Base-by-base conservation (phyloP, 2,329 filamentous ascomycete species). In the Pestalotiopsis sp. region DNA sequence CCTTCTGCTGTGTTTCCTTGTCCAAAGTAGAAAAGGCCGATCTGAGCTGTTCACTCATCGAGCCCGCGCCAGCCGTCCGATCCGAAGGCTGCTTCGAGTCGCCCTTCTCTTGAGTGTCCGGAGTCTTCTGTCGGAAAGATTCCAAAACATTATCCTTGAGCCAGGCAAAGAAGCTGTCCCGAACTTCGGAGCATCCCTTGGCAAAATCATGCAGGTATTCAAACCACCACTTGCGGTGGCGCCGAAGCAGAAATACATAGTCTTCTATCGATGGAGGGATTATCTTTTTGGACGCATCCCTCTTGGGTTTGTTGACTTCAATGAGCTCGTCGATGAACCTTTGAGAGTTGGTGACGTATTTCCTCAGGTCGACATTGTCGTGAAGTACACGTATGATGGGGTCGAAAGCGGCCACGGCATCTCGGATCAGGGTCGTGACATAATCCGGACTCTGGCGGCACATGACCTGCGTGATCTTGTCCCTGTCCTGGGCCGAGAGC, bases 361-460 rank as follows among this genome's bases (percentile, higher is more conserved):
- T 89, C 41, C 88, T 88, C 5, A 95, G 84, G 74, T 95, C 91
- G 27, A 94, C 86, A 2, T 87, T 87, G 66, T 92, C 87, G 76
- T 95, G 93, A 6, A 95, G 83, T 3, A 85, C 82, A 25, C 92
- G 86, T 68, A 96, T 93, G 69, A 94, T 89, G 0, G 92, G 92
- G 66, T 94, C 92, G 72, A 92, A 93, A 2, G 91, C 90, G 0
- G 85, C 82, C 5, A 94, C 87, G 0, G 85, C 79, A 68, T 93
- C 91, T 38, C 87, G 86, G 62, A 95, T 81, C 1, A 88, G 85
- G 9, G 88, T 85, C 0, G 93, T 95, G n/a, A 94, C 84, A 11
- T 92, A 84, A 73, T 95, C 93, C 0, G 93, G 93, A 27, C 85
- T 88, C 60, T 88, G 85, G 14, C 88, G 87, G 78, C 93, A 95